These are phyloP conservation scores for Tremella fuciformis DNA, from an alignment of 768 basidiomycete species.

Conservation along the genomic window DNA sequence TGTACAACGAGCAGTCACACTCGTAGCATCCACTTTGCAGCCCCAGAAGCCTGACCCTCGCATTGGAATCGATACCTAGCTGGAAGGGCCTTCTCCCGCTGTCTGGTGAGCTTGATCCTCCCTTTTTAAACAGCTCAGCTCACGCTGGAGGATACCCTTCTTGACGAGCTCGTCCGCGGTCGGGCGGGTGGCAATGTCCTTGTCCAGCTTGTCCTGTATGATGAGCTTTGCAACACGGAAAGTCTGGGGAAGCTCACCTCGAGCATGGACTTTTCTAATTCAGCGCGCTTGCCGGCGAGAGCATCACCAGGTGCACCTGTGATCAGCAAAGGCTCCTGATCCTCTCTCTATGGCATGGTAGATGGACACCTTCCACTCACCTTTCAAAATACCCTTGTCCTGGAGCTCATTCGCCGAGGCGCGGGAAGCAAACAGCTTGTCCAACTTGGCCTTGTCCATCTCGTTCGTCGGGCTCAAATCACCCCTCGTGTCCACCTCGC, in stretches of 20 bases:
- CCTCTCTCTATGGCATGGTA: no score
- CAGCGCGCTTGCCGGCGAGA: conserved; percentile 62
- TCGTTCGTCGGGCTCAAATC: conserved; percentile 39
- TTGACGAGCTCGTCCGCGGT: conserved; percentile 64
- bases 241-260: conserved; percentile 55
- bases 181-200: conserved; percentile 61
- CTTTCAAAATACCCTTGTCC: conserved; percentile 69
- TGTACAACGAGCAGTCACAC: background rate
- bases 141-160: conserved; percentile 62
- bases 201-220: conserved; percentile 64
- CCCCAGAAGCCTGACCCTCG: no score
- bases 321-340: no score
- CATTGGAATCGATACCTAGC: no score
- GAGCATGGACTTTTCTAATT: conserved; percentile 63
- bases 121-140: conserved; percentile 17
- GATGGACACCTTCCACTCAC: conserved; percentile 54
- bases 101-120: background rate
- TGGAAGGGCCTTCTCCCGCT: background rate
- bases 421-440: conserved; percentile 59
- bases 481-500: conserved; percentile 35
- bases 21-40: no score
- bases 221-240: background rate
- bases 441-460: conserved; percentile 54
- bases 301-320: conserved; percentile 63
- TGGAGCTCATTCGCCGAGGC: conserved; percentile 65